Evolutionary conservation across 2,329 filamentous ascomycete genomes (phyloP), one percentile per base, ranked within the genome.

Genomic region (Akanthomyces uredinophilus): DNA sequence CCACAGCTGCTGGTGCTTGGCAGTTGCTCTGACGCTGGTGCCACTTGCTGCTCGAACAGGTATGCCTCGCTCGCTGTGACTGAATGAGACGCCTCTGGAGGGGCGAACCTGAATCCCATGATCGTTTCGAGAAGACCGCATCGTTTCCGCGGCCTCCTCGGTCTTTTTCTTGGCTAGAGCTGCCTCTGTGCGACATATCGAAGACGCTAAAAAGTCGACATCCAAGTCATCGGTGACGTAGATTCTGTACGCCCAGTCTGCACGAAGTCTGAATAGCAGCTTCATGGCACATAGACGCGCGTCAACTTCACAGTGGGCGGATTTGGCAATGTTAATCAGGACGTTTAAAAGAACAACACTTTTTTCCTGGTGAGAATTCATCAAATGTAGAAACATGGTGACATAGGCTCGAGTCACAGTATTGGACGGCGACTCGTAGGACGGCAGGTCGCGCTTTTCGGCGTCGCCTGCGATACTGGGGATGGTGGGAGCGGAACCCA

Each of bases 201-300:
- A 82, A 18, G 86, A 82, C 32, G 92, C 91, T 27, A 96, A 78
- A 59, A 85, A 86, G 66, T 88, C 85, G 32, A 87, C 89, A 71
- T 96, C 91, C 1, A 88, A 85, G 35, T 85, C 83, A 39, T 84
- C 76, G 8, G 86, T 86, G 59, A 96, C 78, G 63, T 89, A 91
- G 4, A 97, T 83, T 50, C 87, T 84, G 66, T 93, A 86, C 11
- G 89, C 86, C 71, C 89, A 91, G 73, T 96, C 92, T 24, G 92
- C 91, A 63, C 93, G 85, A 35, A 97, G 78, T 49, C 93, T 86
- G 71, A 96, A 94, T 2, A 97, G 78, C 49, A 94, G 76, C 69
- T 91, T 92, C 79, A 93, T 85, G 2, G 88, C 87, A 14, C 87
- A 87, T 29, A 95, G 77, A 7, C 90, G 87, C 57, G 89, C 87